These are phyloP conservation scores for Thielaviopsis populi DNA, from an alignment of 2,329 filamentous ascomycete genomes.

Conservation along the genomic window DNA sequence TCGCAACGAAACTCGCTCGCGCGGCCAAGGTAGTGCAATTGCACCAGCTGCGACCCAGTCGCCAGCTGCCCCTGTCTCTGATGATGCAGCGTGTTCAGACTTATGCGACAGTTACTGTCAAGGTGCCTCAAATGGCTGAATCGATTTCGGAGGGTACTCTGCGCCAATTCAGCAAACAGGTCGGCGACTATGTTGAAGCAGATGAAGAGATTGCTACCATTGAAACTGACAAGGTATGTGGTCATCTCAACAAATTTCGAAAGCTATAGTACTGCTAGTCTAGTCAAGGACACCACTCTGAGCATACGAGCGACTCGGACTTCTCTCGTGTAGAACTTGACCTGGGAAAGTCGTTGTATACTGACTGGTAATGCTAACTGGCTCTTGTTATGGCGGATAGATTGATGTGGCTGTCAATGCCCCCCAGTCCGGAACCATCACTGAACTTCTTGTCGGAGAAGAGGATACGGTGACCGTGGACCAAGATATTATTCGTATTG, in stretches of 20 bases:
- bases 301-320: background rate
- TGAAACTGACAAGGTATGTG: slow-evolving; percentile 84
- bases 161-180: slow-evolving; percentile 84
- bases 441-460: slow-evolving; percentile 79
- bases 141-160: slow-evolving; percentile 95
- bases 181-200: slow-evolving; percentile 85
- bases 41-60: slow-evolving; percentile 25
- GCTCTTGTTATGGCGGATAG: slow-evolving; percentile 29
- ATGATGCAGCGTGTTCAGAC: slow-evolving; percentile 41
- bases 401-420: slow-evolving; percentile 97
- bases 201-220: slow-evolving; percentile 98
- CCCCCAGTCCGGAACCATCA: slow-evolving; percentile 77
- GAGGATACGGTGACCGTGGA: slow-evolving; percentile 93
- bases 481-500: slow-evolving; percentile 76
- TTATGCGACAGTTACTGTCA: slow-evolving; percentile 71
- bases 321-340: background rate
- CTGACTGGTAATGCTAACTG: background rate
- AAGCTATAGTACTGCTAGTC: background rate
- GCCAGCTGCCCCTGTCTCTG: slow-evolving; percentile 30
- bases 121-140: slow-evolving; percentile 96
- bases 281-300: background rate
- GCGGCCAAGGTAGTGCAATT: slow-evolving; percentile 32
- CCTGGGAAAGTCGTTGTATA: background rate
- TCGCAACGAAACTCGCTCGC: slow-evolving; percentile 30
- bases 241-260: background rate